phyloP scores from a whole-genome alignment of 306 rosid species.

The Delonix regia region DNA sequence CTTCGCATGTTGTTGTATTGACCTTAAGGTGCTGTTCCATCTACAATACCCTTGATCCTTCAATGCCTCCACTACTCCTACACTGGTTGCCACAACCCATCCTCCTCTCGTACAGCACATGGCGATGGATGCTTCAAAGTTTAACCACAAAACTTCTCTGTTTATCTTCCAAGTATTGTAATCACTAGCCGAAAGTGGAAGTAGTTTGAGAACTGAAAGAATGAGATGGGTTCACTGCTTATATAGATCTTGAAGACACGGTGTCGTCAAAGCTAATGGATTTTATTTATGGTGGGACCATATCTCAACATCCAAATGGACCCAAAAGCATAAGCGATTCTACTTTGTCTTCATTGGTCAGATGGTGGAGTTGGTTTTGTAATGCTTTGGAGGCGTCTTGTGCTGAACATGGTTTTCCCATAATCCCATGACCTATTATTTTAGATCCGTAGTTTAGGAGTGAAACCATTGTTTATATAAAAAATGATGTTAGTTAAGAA shows the following conservation, averaged over 20 bases:
- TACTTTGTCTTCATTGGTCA: conserved; percentile 9
- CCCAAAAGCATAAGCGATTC: background rate
- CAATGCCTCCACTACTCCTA: conserved; percentile 39
- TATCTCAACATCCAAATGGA: background rate
- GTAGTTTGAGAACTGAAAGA: background rate
- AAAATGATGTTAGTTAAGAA: background rate
- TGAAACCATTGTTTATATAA: conserved; percentile 26
- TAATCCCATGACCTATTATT: conserved; percentile 4
- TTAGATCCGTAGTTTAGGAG: conserved; percentile 42
- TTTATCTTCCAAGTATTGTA: background rate
- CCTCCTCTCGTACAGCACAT: conserved; percentile 44
- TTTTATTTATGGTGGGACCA: background rate
- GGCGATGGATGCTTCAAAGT: background rate
- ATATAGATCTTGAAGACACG: background rate
- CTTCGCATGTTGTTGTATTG: conserved; percentile 43
- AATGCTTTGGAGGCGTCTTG: background rate
- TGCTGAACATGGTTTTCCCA: conserved; percentile 35
- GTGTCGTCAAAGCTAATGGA: background rate
- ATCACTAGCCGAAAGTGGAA: background rate
- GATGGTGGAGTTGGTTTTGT: background rate
- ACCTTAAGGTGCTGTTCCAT: conserved; percentile 45
- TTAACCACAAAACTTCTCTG: background rate
- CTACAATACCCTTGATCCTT: conserved; percentile 68
- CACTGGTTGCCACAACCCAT: conserved; percentile 34
- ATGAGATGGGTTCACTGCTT: background rate